Percentiles rank a stretch among this genome's conserved stretches.
Conservation (phyloP, 2,329 filamentous ascomycete genomes). For the Thelonectria olida region DNA sequence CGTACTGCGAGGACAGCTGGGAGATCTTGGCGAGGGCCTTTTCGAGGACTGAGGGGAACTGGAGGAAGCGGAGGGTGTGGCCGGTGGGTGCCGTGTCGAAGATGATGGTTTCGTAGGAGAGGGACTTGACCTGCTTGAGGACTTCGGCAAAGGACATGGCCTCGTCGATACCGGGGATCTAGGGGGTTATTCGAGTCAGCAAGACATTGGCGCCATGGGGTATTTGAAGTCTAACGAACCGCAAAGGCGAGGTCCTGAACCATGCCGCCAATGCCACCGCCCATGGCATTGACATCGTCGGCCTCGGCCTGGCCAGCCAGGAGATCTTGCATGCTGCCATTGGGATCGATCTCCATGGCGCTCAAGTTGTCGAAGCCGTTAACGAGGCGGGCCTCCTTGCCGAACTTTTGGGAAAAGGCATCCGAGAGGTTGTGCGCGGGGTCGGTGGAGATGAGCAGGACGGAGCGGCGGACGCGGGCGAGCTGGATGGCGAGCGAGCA, state of each 20-base stretch:
- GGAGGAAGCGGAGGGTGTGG: slow-evolving; percentile 97
- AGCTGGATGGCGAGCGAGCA: slow-evolving; percentile 98
- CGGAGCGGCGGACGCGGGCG: slow-evolving; percentile 91
- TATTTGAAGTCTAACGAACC: slow-evolving; percentile 63
- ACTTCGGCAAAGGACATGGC: slow-evolving; percentile 99
- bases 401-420: slow-evolving; percentile 98
- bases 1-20: slow-evolving; percentile 92
- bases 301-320: slow-evolving; percentile 81
- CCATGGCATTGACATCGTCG: slow-evolving; percentile 71
- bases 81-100: slow-evolving; percentile 99
- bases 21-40: slow-evolving; percentile 98
- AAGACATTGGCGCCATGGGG: neutral
- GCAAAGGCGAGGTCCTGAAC: slow-evolving; percentile 99
- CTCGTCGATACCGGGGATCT: slow-evolving; percentile 99
- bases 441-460: slow-evolving; percentile 97
- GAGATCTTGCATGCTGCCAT: slow-evolving; percentile 96
- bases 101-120: slow-evolving; percentile 98
- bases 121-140: slow-evolving; percentile 97
- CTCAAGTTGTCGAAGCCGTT: slow-evolving; percentile 93
- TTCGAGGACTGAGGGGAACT: slow-evolving; percentile 97
- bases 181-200: slow-evolving; percentile 9
- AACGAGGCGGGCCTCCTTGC: slow-evolving; percentile 94
- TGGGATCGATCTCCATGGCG: slow-evolving; percentile 99
- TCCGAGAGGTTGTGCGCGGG: slow-evolving; percentile 98
- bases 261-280: slow-evolving; percentile 86